Base-by-base conservation (phyloP, 1,284 basidiomycete species). In the Thecaphora frezii region DNA sequence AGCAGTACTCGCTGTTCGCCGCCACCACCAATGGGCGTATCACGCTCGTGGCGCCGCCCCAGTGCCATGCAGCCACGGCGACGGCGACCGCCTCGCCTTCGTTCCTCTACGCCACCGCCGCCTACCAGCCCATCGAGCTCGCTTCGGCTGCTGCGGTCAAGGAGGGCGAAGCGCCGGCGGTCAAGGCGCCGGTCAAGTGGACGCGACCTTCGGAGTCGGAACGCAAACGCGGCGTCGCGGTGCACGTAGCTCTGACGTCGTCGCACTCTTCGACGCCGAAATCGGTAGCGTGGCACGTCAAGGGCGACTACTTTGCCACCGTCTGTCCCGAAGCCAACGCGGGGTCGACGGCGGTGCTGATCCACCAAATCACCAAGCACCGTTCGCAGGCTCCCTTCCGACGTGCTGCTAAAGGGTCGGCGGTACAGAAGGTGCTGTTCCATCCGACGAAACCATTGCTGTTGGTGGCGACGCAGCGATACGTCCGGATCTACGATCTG, bases 401-500 rank as follows among this genome's bases (percentile, higher is more conserved):
- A 78, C 93, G 93, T 79, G 67, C 74, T 1, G 86, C 93, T 67
- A 90, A 90, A 79, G 94, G 96, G 25, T 71, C 66, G n/a, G 51
- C 63, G n/a, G 89, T 97, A 12, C 94, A 99, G 81, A 83, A 88
- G 50, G 91, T 96, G 18, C 84, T 88, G 44, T 99, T 99, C 86
- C 96, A 99, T 80, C 94, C 96, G 2, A 81, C 84, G 45, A 93
- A 92, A 79, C 92, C 96, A 8, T 87, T 93, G 80, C 93, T 99
- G 83, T 97, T 98, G 74, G 94, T 97, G 50, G 96, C 96, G 85
- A 98, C 96, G 3, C 93, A 98, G 81, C 90, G 93, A 75, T 94
- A 97, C 79, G 88, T 99, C 66, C 86, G 93, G 58, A 80, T 98
- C 62, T 99, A 98, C 82, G 93, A 98, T 80, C 85, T 99, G 24